phyloP scores from a whole-genome alignment of 2,329 filamentous ascomycete species.

The Fusarium domesticum region DNA sequence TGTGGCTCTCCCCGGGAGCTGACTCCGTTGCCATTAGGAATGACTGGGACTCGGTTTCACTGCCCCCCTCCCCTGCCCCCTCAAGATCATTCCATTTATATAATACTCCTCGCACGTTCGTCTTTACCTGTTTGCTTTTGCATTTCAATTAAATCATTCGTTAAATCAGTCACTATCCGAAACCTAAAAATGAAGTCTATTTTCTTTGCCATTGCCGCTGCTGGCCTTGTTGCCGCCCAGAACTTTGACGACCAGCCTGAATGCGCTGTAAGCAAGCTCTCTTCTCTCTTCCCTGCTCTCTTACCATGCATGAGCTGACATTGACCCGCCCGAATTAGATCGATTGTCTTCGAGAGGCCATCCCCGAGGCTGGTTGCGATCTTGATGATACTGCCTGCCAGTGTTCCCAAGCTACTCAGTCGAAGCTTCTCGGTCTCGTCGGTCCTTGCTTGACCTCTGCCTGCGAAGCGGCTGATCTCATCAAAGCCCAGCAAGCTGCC shows the following conservation, averaged over 20 bases:
- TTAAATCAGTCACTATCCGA: constrained; percentile 8
- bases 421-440: constrained; percentile 29
- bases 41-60: too few relatives aligned
- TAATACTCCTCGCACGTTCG: too few relatives aligned
- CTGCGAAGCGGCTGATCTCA: constrained; percentile 34
- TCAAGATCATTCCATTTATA: too few relatives aligned
- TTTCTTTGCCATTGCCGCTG: constrained; percentile 33
- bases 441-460: constrained; percentile 33
- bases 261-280: constrained; percentile 40
- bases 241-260: constrained; percentile 35
- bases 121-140: too few relatives aligned
- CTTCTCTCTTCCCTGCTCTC: neutral
- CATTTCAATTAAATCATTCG: constrained; percentile 1
- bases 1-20: too few relatives aligned
- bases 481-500: constrained; percentile 34
- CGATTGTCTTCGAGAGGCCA: constrained; percentile 35
- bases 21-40: too few relatives aligned
- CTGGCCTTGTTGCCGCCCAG: constrained; percentile 40
- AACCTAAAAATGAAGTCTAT: constrained; percentile 45
- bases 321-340: constrained; percentile 19
- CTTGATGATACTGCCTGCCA: constrained; percentile 38
- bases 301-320: neutral
- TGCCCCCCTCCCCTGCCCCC: too few relatives aligned
- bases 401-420: constrained; percentile 36
- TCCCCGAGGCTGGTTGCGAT: constrained; percentile 37